Percentiles rank a stretch among this genome's conserved stretches.
Conservation (phyloP, 202 grass and related monocot species). For the Miscanthus sacchariflorus region DNA sequence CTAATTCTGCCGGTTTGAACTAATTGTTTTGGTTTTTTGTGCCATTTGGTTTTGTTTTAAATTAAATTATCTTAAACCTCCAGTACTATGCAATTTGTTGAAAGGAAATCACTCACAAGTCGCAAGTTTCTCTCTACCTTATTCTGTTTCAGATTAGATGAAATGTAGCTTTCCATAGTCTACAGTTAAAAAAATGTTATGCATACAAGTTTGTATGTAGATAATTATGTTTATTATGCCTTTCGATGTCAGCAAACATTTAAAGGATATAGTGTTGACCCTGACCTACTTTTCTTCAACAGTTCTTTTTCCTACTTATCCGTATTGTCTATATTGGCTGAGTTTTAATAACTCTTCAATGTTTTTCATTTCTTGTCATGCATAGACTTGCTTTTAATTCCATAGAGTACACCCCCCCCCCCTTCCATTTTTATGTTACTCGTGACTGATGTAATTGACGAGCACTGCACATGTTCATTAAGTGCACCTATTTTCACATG, state of each 20-base stretch:
- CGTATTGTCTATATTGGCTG: neutral
- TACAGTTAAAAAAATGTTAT: constrained; percentile 22
- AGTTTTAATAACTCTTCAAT: neutral
- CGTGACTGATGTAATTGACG: neutral
- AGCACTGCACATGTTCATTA: neutral
- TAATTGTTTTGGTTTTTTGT: constrained; percentile 23
- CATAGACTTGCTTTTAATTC: neutral
- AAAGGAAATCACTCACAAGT: constrained; percentile 24
- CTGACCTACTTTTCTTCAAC: constrained; percentile 7
- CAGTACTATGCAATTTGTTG: constrained; percentile 18
- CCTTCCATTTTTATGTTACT: neutral
- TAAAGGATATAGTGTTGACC: neutral
- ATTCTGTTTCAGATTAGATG: constrained; percentile 16
- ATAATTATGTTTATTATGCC: constrained; percentile 7
- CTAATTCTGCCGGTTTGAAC: constrained; percentile 27
- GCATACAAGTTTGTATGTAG: neutral
- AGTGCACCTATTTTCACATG: neutral
- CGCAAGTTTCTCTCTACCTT: neutral
- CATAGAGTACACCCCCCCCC: too few relatives aligned
- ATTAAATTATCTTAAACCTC: constrained; percentile 6
- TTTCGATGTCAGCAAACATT: constrained; percentile 1
- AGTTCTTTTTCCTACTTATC: neutral
- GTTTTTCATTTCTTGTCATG: constrained; percentile 4
- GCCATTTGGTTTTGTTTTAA: constrained; percentile 10
- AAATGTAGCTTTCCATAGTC: neutral